Evolutionary conservation across 1,284 basidiomycete species (phyloP).

Genomic region (Rhizoctonia solani): DNA sequence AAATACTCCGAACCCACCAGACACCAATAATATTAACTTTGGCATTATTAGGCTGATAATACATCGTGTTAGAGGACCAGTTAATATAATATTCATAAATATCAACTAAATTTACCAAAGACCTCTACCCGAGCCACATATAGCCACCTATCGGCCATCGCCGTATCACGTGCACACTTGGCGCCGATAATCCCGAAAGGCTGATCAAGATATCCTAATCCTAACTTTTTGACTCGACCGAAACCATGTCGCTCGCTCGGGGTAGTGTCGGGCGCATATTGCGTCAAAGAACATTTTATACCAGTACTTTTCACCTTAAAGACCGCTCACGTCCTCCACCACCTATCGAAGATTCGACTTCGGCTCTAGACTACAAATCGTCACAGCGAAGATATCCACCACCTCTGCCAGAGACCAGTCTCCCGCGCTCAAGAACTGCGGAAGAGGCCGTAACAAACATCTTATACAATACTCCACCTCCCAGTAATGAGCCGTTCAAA

Average conservation of each 20-base stretch:
- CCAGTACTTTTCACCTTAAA: conserved; percentile 6
- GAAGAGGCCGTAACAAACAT: conserved; percentile 97
- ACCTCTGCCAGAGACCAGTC: conserved; percentile 53
- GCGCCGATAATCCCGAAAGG: neutral
- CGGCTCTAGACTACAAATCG: conserved; percentile 69
- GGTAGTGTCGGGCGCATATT: neutral
- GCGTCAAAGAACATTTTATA: neutral
- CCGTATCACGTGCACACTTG: neutral
- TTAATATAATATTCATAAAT: too few species aligned
- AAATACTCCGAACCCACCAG: too few species aligned
- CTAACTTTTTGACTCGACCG: conserved; percentile 31
- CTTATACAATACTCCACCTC: conserved; percentile 93
- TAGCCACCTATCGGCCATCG: too few species aligned
- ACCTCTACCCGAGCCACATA: too few species aligned
- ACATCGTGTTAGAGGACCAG: too few species aligned
- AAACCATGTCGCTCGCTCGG: conserved; percentile 20
- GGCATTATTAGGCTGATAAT: too few species aligned
- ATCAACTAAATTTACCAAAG: too few species aligned
- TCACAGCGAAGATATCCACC: conserved; percentile 38
- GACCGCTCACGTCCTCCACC: conserved; percentile 43
- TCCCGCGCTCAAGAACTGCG: conserved; percentile 75
- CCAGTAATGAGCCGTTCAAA: conserved; percentile 91
- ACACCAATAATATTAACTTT: too few species aligned
- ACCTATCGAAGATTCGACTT: conserved; percentile 82
- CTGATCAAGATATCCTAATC: neutral